Percentiles rank a stretch among this genome's conserved stretches.
Evolutionary conservation across 257 asterid genomes (phyloP).

Genomic region (Penstemon barbatus): DNA sequence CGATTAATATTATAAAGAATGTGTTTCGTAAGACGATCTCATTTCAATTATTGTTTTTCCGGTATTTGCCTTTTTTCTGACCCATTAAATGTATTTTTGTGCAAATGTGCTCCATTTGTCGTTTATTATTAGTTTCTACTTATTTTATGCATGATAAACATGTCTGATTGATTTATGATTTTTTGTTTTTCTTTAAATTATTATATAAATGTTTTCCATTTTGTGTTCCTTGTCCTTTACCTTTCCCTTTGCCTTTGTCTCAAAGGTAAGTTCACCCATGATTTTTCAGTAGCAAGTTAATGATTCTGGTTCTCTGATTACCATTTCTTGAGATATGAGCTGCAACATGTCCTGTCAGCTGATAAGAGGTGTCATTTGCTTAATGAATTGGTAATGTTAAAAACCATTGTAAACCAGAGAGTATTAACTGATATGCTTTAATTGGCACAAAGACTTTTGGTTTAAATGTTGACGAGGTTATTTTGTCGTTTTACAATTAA

Average conservation of each 20-base stretch:
- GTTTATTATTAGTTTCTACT: not conserved
- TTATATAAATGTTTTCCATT: not conserved
- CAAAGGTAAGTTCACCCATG: slow-evolving; percentile 4
- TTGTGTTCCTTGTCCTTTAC: not conserved
- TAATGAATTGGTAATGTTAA: slow-evolving; percentile 6
- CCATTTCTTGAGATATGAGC: not conserved
- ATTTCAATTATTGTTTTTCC: not conserved
- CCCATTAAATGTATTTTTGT: not conserved
- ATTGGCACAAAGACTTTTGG: not conserved
- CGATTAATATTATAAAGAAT: not conserved
- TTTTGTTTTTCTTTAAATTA: too few relatives aligned
- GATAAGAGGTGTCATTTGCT: not conserved
- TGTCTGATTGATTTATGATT: not conserved
- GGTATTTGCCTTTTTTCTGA: not conserved
- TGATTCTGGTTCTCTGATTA: slow-evolving; percentile 3
- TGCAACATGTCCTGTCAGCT: slow-evolving; percentile 17
- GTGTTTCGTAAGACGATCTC: not conserved
- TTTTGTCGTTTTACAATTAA: not conserved
- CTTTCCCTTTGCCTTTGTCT: not conserved
- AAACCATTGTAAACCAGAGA: not conserved
- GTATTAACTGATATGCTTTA: not conserved
- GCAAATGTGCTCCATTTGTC: not conserved
- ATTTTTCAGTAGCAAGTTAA: not conserved
- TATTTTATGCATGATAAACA: not conserved
- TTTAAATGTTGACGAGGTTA: not conserved